These are phyloP conservation scores for Trapa bicornis DNA, from an alignment of 345 rosid species.

Conservation along the genomic window DNA sequence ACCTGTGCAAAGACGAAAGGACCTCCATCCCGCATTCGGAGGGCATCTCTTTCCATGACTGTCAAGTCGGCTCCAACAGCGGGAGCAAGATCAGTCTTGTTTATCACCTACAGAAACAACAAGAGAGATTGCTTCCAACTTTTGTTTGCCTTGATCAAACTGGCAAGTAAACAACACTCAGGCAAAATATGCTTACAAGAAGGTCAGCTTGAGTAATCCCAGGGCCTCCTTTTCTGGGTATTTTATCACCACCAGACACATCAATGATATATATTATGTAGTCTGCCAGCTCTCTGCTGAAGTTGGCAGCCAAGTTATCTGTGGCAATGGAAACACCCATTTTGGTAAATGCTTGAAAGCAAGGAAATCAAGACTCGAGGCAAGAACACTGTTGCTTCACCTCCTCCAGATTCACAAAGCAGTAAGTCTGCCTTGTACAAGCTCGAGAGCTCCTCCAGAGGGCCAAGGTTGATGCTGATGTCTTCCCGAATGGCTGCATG, in stretches of 20 bases:
- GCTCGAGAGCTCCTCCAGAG: constrained; percentile 88
- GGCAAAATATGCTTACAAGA: constrained; percentile 31
- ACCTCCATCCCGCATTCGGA: constrained; percentile 96
- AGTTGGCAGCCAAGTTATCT: constrained; percentile 95
- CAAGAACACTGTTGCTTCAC: constrained; percentile 14
- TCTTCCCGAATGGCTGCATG: constrained; percentile 98
- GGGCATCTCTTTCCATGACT: constrained; percentile 85
- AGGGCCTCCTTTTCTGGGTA: constrained; percentile 94
- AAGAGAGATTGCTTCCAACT: neutral
- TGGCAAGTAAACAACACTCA: neutral
- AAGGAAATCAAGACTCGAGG: neutral
- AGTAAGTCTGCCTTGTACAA: constrained; percentile 76
- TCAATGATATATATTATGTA: constrained; percentile 89
- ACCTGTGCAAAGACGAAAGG: constrained; percentile 96
- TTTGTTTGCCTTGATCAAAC: neutral
- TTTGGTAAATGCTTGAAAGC: neutral
- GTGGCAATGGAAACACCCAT: constrained; percentile 12
- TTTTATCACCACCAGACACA: constrained; percentile 91
- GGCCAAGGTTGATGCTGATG: constrained; percentile 93
- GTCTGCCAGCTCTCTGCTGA: constrained; percentile 93
- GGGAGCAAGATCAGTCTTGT: constrained; percentile 87
- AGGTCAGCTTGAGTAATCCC: constrained; percentile 60
- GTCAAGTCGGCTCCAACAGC: constrained; percentile 80
- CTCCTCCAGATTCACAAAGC: constrained; percentile 99
- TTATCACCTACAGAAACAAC: constrained; percentile 48